phyloP scores from a whole-genome alignment of 805 yeast genomes.

The Cephaloascus albidus region DNA sequence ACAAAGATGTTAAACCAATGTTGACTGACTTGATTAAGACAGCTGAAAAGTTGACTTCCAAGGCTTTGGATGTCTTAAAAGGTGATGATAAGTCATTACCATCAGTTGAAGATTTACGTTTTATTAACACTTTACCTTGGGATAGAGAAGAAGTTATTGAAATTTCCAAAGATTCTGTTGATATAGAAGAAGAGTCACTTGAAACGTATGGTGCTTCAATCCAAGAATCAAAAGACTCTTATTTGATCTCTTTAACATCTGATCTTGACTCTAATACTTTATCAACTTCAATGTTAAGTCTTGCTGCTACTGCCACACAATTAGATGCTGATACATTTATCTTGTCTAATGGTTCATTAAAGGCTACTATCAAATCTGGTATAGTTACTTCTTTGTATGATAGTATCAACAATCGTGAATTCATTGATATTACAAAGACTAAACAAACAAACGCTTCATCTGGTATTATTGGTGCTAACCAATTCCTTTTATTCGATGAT shows the following conservation, averaged over 20 bases:
- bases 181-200: neutral
- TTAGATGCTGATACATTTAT: conserved; percentile 30
- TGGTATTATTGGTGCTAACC: conserved; percentile 56
- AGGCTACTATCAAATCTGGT: conserved; percentile 48
- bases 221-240: neutral
- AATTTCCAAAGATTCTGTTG: conserved; percentile 13
- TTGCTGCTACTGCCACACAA: conserved; percentile 41
- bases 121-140: conserved; percentile 63
- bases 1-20: conserved; percentile 78
- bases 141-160: conserved; percentile 35
- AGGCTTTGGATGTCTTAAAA: conserved; percentile 35
- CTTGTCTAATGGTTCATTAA: conserved; percentile 53
- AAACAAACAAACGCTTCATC: conserved; percentile 26
- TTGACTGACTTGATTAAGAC: conserved; percentile 45
- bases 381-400: conserved; percentile 59
- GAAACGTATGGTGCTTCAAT: too few species aligned
- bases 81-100: conserved; percentile 9
- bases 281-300: conserved; percentile 16
- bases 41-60: conserved; percentile 41
- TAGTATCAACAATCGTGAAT: conserved; percentile 46
- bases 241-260: neutral
- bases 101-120: conserved; percentile 7
- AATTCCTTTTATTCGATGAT: conserved; percentile 76
- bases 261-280: neutral
- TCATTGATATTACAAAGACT: conserved; percentile 49